Evolutionary conservation across 345 rosid genomes (phyloP), one percentile per base, ranked within the genome.

Genomic region (Pistacia atlantica): DNA sequence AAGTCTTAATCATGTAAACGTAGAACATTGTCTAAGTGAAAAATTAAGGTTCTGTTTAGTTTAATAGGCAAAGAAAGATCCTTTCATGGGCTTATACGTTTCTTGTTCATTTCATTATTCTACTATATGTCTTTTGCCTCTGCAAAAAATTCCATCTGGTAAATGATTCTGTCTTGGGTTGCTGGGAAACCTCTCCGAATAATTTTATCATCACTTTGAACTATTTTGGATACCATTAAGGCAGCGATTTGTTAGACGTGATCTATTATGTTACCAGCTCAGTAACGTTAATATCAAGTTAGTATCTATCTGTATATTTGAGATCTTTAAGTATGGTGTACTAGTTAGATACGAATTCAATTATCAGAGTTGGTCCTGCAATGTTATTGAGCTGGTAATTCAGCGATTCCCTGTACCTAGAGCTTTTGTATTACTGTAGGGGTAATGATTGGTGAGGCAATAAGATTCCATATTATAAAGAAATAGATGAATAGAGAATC

Each of bases 401-500:
- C 3, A 31, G 33, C 3, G 33, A 31, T 31, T 31, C 33, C 33
- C 33, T 31, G 33, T 31, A 31, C 42, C 7, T 38, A 38, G 18
- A 65, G 68, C 20, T 65, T n/a, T 65, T n/a, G 52, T 42, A 35
- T 37, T 49, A 1, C 52, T 38, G 4, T 18, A 17, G 69, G 8
- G 48, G 49, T n/a, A 18, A 51, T 51, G 55, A 51, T 51, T 51
- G 55, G 4, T 51, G 16, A 1, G 46, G 10, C 66, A 31, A 33
- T 2, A 5, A 5, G 8, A 11, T 16, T n/a, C 64, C 38, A 4
- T 74, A n/a, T 17, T 35, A 63, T 31, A 51, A 64, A 74, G 55
- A 54, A 65, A 65, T 37, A 35, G 63, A 65, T 37, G 54, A 65
- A 55, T 11, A 3, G 70, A 38, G 77, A 75, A 69, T 69, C 76